Base-by-base conservation (phyloP, 371 early-diverging fungal genomes). In the Saksenaea vasiformis region DNA sequence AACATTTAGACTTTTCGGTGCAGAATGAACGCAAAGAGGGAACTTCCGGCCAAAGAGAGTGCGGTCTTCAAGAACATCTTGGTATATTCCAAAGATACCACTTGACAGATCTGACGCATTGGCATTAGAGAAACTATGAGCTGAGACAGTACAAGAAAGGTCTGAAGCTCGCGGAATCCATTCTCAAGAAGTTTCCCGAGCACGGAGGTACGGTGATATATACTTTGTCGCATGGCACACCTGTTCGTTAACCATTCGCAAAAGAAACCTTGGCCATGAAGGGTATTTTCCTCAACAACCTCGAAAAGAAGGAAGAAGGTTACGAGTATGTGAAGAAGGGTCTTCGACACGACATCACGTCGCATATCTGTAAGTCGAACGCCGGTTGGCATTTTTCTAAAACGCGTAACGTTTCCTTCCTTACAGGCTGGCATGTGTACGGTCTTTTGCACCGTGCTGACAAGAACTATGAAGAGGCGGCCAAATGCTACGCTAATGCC, bases 181-280 rank as follows among this genome's bases (percentile, higher is more conserved):
- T 98, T 68, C 79, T 98, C 57, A 93, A 91, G 78, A 97, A 93
- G 83, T 87, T 83, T 60, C 95, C 99, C 41, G 91, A 95, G 35
- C 96, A 98, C 82, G 97, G 97, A 64, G 93, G 93, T 93, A 85
- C 51, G 67, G 17, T 44, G 22, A 10, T 19, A 14, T 54, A 13
- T 26, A 56, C 24, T 36, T 5, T 27, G 13, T 43, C 44, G 2
- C 28, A n/a, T 41, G 43, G n/a, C 10, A 8, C 13, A 27, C 3
- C 54, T 54, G 13, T 47, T 22, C 34, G 43, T 41, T 36, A n/a
- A 43, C 41, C 35, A 5, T 44, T 31, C 4, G 9, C 17, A 24
- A 72, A n/a, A 92, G 98, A 98, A 77, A 94, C 98, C 1, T 80
- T 95, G 67, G 94, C 98, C 7, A 85, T 98, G 88, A 96, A 95